phyloP scores from a whole-genome alignment of 345 rosid genomes.

The Brassica cretica region DNA sequence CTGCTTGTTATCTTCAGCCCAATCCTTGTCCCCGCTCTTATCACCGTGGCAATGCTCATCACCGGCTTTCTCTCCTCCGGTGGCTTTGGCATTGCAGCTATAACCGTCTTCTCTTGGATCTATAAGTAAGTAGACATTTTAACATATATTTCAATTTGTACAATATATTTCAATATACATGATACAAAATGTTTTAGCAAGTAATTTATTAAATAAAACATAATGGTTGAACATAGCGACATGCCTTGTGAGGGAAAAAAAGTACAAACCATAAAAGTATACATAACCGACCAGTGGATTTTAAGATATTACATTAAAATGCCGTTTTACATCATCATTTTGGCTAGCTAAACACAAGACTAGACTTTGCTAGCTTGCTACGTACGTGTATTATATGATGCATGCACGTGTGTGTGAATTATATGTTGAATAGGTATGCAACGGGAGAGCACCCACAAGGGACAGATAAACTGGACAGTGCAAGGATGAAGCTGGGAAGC shows the following conservation, averaged over 20 bases:
- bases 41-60: constrained; percentile 47
- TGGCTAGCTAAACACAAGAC: not conserved
- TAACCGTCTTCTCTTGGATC: constrained; percentile 79
- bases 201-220: not conserved
- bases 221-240: not conserved
- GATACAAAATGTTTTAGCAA: not conserved
- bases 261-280: not conserved
- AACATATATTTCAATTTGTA: not conserved
- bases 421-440: constrained; percentile 52
- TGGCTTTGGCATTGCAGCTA: constrained; percentile 76
- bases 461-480: constrained; percentile 65
- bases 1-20: constrained; percentile 88
- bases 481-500: constrained; percentile 59
- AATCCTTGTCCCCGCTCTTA: constrained; percentile 74
- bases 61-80: constrained; percentile 79
- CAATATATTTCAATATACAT: not conserved
- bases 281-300: not conserved
- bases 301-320: not conserved
- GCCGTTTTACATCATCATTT: not conserved
- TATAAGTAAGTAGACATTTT: constrained; percentile 46
- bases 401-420: not conserved
- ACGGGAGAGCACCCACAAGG: constrained; percentile 73
- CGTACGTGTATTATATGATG: not conserved
- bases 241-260: not conserved
- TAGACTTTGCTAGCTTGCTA: not conserved